phyloP scores from a whole-genome alignment of 306 rosid species.

The Oemleria cerasiformis region DNA sequence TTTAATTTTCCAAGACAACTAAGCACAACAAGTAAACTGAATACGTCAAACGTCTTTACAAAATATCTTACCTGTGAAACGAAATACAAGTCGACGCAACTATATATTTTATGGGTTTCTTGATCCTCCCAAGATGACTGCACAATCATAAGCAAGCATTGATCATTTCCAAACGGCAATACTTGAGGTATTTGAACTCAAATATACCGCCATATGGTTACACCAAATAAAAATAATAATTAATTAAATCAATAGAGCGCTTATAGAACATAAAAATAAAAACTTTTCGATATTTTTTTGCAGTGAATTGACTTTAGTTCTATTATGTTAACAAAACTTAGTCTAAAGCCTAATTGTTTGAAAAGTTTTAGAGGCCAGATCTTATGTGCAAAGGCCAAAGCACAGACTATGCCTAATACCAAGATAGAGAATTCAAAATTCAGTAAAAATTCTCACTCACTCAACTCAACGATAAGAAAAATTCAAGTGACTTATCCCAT shows the following conservation, averaged over 20 bases:
- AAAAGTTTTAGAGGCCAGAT: neutral
- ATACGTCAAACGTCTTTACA: neutral
- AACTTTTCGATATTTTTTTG: neutral
- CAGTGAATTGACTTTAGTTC: neutral
- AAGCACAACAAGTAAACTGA: slow-evolving; percentile 3
- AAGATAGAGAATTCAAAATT: neutral
- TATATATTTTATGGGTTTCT: slow-evolving; percentile 56
- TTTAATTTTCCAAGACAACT: slow-evolving; percentile 7
- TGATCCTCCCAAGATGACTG: slow-evolving; percentile 89
- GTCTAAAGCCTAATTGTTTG: too few relatives aligned
- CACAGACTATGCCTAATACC: neutral
- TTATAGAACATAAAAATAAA: neutral
- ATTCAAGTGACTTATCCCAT: neutral
- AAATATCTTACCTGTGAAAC: slow-evolving; percentile 71
- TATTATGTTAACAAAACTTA: too few relatives aligned
- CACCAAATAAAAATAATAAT: neutral
- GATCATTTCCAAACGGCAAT: slow-evolving; percentile 20
- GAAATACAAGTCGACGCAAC: slow-evolving; percentile 85
- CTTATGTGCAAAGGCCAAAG: neutral
- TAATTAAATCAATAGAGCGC: too few relatives aligned
- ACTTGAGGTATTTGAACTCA: neutral
- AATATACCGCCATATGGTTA: neutral
- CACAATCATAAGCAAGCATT: slow-evolving; percentile 33
- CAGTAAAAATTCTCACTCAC: neutral
- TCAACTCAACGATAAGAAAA: neutral